Evolutionary conservation across 768 basidiomycete species (phyloP).

Genomic region (Xerocomellus chrysenteron): DNA sequence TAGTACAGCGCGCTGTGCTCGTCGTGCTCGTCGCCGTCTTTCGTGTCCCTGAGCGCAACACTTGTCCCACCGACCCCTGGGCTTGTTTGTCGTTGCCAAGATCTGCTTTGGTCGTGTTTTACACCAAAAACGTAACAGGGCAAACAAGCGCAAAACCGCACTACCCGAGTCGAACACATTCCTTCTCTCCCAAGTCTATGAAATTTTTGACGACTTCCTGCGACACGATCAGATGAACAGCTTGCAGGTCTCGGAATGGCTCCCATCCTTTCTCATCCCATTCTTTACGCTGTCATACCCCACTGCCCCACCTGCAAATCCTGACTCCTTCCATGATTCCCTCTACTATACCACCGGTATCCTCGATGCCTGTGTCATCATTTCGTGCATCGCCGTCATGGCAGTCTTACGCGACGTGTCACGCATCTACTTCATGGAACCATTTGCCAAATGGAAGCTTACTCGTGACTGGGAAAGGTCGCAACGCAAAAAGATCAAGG

Average conservation of each 20-base stretch:
- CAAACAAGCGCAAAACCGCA: constrained; percentile 35
- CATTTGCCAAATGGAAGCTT: constrained; percentile 79
- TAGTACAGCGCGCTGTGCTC: background rate
- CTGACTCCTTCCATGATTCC: constrained; percentile 74
- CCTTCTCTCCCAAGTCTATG: constrained; percentile 26
- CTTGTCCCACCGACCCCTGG: background rate
- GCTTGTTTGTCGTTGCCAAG: constrained; percentile 9
- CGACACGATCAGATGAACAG: constrained; percentile 38
- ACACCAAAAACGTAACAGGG: constrained; percentile 26
- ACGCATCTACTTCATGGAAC: constrained; percentile 73
- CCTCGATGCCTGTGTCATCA: constrained; percentile 74
- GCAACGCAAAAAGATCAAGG: constrained; percentile 18
- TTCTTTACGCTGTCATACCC: constrained; percentile 78
- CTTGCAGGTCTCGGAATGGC: constrained; percentile 37
- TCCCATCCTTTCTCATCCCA: constrained; percentile 56
- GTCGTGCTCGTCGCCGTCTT: constrained; percentile 4
- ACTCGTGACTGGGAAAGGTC: constrained; percentile 45
- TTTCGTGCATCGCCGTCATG: constrained; percentile 83
- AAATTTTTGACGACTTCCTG: constrained; percentile 34
- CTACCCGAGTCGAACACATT: constrained; percentile 12
- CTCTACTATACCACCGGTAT: constrained; percentile 71
- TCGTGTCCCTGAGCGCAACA: constrained; percentile 1
- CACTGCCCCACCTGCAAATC: constrained; percentile 47
- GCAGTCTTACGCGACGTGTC: constrained; percentile 80
- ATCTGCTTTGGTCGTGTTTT: constrained; percentile 28